These are phyloP conservation scores for Amoebophrya sp. DNA, from an alignment of 169 alveolate genomes.

Conservation along the genomic window DNA sequence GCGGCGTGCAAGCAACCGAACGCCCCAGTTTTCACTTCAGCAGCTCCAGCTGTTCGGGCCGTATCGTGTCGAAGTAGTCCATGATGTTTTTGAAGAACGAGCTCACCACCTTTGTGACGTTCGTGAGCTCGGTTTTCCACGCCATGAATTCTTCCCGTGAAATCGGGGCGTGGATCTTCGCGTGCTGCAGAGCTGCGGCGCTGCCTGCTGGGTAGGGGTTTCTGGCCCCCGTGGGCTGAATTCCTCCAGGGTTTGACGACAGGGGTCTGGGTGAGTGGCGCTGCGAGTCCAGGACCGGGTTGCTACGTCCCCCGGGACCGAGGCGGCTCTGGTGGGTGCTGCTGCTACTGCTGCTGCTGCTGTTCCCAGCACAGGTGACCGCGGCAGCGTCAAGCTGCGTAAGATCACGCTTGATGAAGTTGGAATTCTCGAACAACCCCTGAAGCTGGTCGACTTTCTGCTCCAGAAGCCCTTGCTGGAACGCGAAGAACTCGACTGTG, in stretches of 20 bases:
- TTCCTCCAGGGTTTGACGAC: neutral
- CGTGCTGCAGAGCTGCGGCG: neutral
- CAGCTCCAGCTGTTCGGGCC: neutral
- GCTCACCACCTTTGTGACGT: neutral
- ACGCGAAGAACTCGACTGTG: constrained; percentile 22
- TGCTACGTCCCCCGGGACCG: neutral
- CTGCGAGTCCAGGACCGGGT: neutral
- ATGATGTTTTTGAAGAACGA: neutral
- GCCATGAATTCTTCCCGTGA: neutral
- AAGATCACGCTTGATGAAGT: neutral
- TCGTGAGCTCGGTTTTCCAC: neutral
- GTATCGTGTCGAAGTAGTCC: neutral
- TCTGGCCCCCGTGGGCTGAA: neutral
- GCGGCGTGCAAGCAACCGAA: too few species aligned
- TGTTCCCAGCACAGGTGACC: neutral
- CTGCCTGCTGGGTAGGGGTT: too few species aligned
- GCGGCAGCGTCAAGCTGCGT: neutral
- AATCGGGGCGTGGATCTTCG: neutral
- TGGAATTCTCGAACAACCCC: neutral
- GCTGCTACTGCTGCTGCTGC: neutral
- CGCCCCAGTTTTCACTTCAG: too few species aligned
- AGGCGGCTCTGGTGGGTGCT: neutral
- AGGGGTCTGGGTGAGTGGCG: too few species aligned
- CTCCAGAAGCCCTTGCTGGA: constrained; percentile 35
- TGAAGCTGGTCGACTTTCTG: constrained; percentile 28